Conservation (phyloP, 441 rosid genomes). For the Mallotus repandus region DNA sequence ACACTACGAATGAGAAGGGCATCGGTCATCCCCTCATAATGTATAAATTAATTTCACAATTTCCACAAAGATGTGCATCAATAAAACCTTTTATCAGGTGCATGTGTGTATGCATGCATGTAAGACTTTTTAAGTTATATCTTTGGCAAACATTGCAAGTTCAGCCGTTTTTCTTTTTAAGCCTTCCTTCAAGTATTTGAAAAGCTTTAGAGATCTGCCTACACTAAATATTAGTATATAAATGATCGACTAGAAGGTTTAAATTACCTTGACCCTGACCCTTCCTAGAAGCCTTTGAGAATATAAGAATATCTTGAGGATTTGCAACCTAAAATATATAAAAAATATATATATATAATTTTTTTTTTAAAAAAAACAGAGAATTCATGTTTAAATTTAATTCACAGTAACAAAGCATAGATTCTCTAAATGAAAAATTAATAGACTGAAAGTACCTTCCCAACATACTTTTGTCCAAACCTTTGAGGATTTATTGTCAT, state of each 20-base stretch:
- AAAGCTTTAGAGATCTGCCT: background rate
- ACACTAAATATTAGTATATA: background rate
- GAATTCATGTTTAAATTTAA: constrained; percentile 19
- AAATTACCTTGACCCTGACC: constrained; percentile 55
- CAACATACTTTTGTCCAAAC: constrained; percentile 98
- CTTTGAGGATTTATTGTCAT: constrained; percentile 99
- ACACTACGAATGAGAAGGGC: background rate
- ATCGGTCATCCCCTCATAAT: background rate
- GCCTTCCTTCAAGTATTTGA: background rate
- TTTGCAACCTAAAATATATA: constrained; percentile 73
- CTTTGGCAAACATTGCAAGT: background rate
- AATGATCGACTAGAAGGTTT: constrained; percentile 8
- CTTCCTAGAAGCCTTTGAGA: constrained; percentile 83
- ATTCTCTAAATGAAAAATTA: constrained; percentile 13
- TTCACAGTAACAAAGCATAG: constrained; percentile 17
- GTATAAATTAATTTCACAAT: background rate
- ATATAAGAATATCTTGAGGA: constrained; percentile 97
- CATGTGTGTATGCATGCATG: background rate
- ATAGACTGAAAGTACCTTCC: constrained; percentile 62
- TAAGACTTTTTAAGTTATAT: background rate
- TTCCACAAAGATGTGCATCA: background rate
- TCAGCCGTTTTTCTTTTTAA: background rate
- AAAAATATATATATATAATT: too few species aligned
- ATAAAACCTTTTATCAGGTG: background rate
- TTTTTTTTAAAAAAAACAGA: background rate